Evolutionary conservation across 805 yeast genomes (phyloP).

Genomic region (Candida tallmaniae): DNA sequence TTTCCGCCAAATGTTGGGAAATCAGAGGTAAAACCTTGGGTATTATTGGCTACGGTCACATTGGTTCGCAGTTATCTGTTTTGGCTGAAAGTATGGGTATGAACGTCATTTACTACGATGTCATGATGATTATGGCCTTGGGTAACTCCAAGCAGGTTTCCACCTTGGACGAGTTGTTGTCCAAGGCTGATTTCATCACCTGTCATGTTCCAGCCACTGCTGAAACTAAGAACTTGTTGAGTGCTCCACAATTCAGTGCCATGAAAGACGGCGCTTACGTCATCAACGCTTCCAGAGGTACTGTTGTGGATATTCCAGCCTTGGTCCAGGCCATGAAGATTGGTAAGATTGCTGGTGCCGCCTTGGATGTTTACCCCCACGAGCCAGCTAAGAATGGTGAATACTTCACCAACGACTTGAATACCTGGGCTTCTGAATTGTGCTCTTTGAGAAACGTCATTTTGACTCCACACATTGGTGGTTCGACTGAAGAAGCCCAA

Average conservation of each 20-base stretch:
- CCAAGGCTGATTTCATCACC: constrained; percentile 81
- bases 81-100: constrained; percentile 97
- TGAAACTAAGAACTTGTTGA: constrained; percentile 86
- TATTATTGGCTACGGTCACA: constrained; percentile 96
- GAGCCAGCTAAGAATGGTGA: constrained; percentile 98
- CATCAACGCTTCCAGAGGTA: constrained; percentile 96
- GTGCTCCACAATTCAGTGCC: constrained; percentile 86
- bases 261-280: constrained; percentile 96
- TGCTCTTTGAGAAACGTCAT: constrained; percentile 81
- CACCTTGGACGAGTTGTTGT: constrained; percentile 76
- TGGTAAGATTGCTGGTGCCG: constrained; percentile 96
- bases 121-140: constrained; percentile 86
- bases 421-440: constrained; percentile 80
- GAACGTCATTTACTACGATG: constrained; percentile 93
- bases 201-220: constrained; percentile 93
- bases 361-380: constrained; percentile 91
- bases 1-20: constrained; percentile 94
- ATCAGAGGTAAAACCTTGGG: constrained; percentile 98
- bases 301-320: constrained; percentile 95
- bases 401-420: constrained; percentile 68
- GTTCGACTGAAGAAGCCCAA: constrained; percentile 99
- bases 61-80: constrained; percentile 95
- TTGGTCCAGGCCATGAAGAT: constrained; percentile 85
- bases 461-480: constrained; percentile 97
- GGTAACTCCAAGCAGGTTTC: constrained; percentile 95